Base-by-base conservation (phyloP, 2,329 filamentous ascomycete species). In the Epichloe coenophiala region DNA sequence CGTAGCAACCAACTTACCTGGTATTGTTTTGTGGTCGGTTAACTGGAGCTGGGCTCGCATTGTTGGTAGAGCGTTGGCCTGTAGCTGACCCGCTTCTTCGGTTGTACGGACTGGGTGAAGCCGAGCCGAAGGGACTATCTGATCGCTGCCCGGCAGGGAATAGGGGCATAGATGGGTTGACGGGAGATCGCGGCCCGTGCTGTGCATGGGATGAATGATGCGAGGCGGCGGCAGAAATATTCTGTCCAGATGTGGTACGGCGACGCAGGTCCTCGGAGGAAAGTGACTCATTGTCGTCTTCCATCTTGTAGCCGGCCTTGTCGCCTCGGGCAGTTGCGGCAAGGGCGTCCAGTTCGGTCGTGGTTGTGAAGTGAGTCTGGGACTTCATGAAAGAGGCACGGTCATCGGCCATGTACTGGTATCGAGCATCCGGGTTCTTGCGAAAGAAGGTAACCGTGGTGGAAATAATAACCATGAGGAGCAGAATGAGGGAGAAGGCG, bases 371-470 rank as follows among this genome's bases (percentile, higher is more conserved):
- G 61, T 91, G 84, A 5, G 86, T 86, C 66, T 93, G 86, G 13
- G 89, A 95, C 74, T 96, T 96, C 81, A 96, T 95, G 71, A 97
- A 96, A 9, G 90, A 96, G 48, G 88, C 88, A 60, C 91, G 84
- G 67, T 97, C 91, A 61, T 97, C 91, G 50, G 86, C 85, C 90
- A 97, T 96, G 60, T 88, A 89, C 68, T 95, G 88, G 69, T 97
- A 97, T 54, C 90, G 84, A 41, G 86, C 88, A 64, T 97, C 91
- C 21, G 91, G 91, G 70, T 96, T 94, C 77, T 94, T 94, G 54
- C 88, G 87, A 65, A 88, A 80, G 62, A 96, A 81, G 45, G 88
- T 86, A 57, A 91, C 60, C 5, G 64, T 61, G 19, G 70, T 71
- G n/a, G 88, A 68, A 75, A 73, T 63, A 53, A 76, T 71, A 47